phyloP scores from a whole-genome alignment of 768 basidiomycete species.

The Auricularia sp. region DNA sequence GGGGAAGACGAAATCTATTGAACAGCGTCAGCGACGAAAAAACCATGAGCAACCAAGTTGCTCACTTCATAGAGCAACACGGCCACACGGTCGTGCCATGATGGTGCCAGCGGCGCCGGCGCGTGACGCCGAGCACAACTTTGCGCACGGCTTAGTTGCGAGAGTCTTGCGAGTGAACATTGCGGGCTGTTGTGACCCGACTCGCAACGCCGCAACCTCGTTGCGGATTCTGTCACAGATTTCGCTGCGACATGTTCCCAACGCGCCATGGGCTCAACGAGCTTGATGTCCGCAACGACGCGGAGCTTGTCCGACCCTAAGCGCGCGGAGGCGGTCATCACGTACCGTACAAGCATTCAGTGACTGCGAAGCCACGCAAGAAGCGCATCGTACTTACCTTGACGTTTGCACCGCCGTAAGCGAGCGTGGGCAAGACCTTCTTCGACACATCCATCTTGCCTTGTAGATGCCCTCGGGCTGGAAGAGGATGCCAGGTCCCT shows the following conservation, averaged over 20 bases:
- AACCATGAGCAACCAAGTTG: too few relatives aligned
- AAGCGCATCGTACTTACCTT: background rate
- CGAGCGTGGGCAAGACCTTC: background rate
- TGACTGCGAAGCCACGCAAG: background rate
- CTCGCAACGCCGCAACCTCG: too few relatives aligned
- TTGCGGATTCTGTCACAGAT: too few relatives aligned
- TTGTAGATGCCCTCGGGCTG: background rate
- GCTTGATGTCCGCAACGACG: background rate
- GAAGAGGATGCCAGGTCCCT: background rate
- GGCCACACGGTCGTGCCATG: too few relatives aligned
- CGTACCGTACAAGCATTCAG: background rate
- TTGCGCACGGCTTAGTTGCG: too few relatives aligned
- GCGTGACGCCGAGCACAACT: too few relatives aligned
- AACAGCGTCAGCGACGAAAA: too few relatives aligned
- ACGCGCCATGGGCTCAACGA: conserved; percentile 1
- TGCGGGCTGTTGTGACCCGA: too few relatives aligned
- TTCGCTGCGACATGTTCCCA: background rate
- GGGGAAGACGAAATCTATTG: too few relatives aligned
- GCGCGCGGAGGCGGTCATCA: background rate
- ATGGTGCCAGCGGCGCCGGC: too few relatives aligned
- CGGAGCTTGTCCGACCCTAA: background rate
- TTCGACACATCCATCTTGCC: background rate
- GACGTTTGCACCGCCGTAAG: background rate
- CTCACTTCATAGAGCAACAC: too few relatives aligned
- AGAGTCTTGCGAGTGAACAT: too few relatives aligned